Evolutionary conservation across 2,329 filamentous ascomycete species (phyloP).

Genomic region (Orbilia quercus): DNA sequence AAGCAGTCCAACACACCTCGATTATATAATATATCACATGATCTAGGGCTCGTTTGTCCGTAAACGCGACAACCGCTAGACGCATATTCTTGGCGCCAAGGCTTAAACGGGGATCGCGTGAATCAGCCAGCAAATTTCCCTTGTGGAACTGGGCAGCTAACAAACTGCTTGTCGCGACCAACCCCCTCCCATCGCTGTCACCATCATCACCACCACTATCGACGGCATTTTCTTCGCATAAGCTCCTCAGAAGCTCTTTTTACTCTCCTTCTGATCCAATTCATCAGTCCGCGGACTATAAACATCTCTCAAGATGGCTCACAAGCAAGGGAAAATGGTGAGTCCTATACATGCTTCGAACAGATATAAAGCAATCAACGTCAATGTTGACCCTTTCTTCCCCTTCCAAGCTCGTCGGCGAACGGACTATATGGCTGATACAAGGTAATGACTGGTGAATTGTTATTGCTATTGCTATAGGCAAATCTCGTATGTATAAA

Average conservation of each 20-base stretch:
- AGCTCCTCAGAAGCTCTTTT: neutral
- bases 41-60: constrained; percentile 30
- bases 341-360: constrained; percentile 65
- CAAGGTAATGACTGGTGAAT: constrained; percentile 45
- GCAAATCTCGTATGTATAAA: constrained; percentile 57
- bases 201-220: constrained; percentile 29
- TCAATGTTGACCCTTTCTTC: constrained; percentile 52
- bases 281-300: constrained; percentile 45
- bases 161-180: constrained; percentile 30
- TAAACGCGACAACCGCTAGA: constrained; percentile 17
- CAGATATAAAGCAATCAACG: constrained; percentile 41
- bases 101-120: constrained; percentile 41
- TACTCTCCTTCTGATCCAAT: constrained; percentile 3
- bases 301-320: constrained; percentile 72
- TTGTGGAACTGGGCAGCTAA: constrained; percentile 10
- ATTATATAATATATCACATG: constrained; percentile 5
- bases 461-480: constrained; percentile 34
- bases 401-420: constrained; percentile 42
- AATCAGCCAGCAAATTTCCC: constrained; percentile 56
- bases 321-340: constrained; percentile 99
- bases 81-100: constrained; percentile 19
- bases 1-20: constrained; percentile 46
- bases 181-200: constrained; percentile 37
- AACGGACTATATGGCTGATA: constrained; percentile 55
- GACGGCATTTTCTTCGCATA: constrained; percentile 5